These are phyloP conservation scores for Arabidopsis suecica DNA, from an alignment of 345 rosid genomes.

Conservation along the genomic window DNA sequence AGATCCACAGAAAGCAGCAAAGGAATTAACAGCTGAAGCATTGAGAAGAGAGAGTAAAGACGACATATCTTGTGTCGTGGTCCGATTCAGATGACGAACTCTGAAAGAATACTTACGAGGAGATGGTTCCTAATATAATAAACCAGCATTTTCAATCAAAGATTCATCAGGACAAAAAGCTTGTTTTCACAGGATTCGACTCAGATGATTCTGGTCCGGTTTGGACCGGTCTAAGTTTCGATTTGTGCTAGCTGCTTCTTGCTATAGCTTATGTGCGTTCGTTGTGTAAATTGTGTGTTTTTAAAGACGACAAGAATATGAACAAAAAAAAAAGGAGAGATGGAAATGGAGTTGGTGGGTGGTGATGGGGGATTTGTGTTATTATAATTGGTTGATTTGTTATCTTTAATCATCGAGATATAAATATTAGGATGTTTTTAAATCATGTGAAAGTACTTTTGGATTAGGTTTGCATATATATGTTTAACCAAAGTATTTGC, in stretches of 20 bases:
- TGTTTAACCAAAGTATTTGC: slow-evolving; percentile 8
- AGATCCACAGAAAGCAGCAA: slow-evolving; percentile 84
- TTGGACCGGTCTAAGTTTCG: slow-evolving; percentile 33
- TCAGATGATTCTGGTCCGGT: slow-evolving; percentile 18
- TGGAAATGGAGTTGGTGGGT: slow-evolving; percentile 24
- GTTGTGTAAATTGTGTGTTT: slow-evolving; percentile 45
- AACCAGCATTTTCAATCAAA: slow-evolving; percentile 36
- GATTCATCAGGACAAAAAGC: slow-evolving; percentile 40
- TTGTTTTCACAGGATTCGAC: slow-evolving; percentile 32
- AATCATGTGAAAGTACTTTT: slow-evolving; percentile 24
- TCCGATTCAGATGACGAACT: slow-evolving; percentile 66
- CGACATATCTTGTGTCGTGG: slow-evolving; percentile 80
- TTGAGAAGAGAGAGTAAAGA: slow-evolving; percentile 74
- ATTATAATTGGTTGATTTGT: slow-evolving; percentile 46
- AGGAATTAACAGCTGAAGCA: slow-evolving; percentile 73
- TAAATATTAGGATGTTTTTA: slow-evolving; percentile 27
- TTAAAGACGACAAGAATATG: slow-evolving; percentile 27
- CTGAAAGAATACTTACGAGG: slow-evolving; percentile 7
- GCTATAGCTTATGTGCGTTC: slow-evolving; percentile 38
- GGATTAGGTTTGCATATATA: slow-evolving; percentile 29
- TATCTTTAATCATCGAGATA: slow-evolving; percentile 38
- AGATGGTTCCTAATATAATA: slow-evolving; percentile 37
- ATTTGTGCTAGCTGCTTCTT: slow-evolving; percentile 26
- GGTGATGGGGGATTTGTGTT: slow-evolving; percentile 32
- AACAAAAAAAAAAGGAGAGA: not conserved